A percentile compares a stretch with the other conserved stretches of the same genome.
These are phyloP conservation scores for Solanum commersonii DNA, from an alignment of 257 asterid species.

Conservation along the genomic window DNA sequence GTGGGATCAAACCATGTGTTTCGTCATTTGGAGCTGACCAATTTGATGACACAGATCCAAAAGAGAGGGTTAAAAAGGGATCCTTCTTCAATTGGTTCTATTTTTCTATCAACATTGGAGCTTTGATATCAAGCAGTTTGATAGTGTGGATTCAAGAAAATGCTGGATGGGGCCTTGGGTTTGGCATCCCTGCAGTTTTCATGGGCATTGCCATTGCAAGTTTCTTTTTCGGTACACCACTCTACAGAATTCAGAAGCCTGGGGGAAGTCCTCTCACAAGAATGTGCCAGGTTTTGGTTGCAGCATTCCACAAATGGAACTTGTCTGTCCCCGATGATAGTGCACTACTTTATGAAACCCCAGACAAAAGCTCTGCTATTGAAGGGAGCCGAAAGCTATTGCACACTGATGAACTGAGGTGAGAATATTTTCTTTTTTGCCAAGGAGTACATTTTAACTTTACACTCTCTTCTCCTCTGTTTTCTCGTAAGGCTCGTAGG, in stretches of 20 bases:
- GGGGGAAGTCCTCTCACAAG: slow-evolving; percentile 97
- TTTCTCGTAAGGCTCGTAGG: background rate
- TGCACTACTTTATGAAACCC: slow-evolving; percentile 64
- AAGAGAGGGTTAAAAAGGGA: slow-evolving; percentile 84
- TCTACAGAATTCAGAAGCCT: slow-evolving; percentile 90
- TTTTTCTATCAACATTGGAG: slow-evolving; percentile 85
- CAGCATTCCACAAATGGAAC: slow-evolving; percentile 66
- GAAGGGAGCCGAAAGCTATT: slow-evolving; percentile 85
- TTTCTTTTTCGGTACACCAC: slow-evolving; percentile 74
- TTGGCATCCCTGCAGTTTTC: slow-evolving; percentile 77
- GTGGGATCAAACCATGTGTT: slow-evolving; percentile 96
- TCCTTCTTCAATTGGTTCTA: slow-evolving; percentile 96
- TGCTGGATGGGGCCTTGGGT: slow-evolving; percentile 96
- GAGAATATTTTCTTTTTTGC: background rate
- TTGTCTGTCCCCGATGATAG: slow-evolving; percentile 50
- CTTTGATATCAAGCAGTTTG: slow-evolving; percentile 74
- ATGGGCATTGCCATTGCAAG: slow-evolving; percentile 78
- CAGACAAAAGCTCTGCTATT: slow-evolving; percentile 73
- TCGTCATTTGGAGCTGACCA: slow-evolving; percentile 97
- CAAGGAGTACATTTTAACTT: background rate
- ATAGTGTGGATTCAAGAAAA: slow-evolving; percentile 97
- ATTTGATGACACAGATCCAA: slow-evolving; percentile 84
- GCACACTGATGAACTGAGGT: slow-evolving; percentile 58
- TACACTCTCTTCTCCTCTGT: background rate
- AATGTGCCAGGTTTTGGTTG: slow-evolving; percentile 87